Evolutionary conservation across 192 early-diverging fungal species (phyloP), one percentile per base, ranked within the genome.

Genomic region (Backusella liffmaniae): DNA sequence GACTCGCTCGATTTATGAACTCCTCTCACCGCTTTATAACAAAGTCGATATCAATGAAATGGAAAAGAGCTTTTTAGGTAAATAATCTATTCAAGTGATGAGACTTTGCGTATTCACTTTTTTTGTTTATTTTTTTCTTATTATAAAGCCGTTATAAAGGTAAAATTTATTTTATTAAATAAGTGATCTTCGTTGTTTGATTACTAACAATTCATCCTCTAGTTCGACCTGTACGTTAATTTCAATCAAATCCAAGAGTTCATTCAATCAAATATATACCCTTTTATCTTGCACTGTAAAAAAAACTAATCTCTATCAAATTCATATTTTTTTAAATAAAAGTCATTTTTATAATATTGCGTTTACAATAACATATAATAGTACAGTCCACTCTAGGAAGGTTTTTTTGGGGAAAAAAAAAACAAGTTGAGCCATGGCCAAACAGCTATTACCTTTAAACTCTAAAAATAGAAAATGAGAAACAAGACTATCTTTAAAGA

Each of bases 41-140:
- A 18, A 67, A 41, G 18, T 36, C 21, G 81, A 82, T 26, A 51
- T 82, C 69, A 79, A 79, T 73, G 74, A 76, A 73, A 79, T 82
- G 77, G 81, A 82, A 66, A 74, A 77, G 12, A 76, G 77, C 71
- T 82, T 82, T 46, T 71, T 82, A 30, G 74, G 81, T 66, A 76
- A 72, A 36, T 62, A 29, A 12, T 7, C 7, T 59, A 49, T 49
- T 49, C 4, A n/a, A 49, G 18, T 49, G 18, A n/a, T 18, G 3
- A 13, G 56, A 23, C 56, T 59, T 59, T 59, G 15, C 18, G 46
- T 26, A 59, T 26, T 59, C 2, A 59, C 56, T 10, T 26, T 62
- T 23, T 7, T 62, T 62, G 4, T 62, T 21, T 12, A 4, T 29
- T 29, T 23, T 26, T 9, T 53, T 5, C n/a, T 21, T 53, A 5